Evolutionary conservation across 148 eudicot species (phyloP).

Genomic region (Chenopodium suecicum): DNA sequence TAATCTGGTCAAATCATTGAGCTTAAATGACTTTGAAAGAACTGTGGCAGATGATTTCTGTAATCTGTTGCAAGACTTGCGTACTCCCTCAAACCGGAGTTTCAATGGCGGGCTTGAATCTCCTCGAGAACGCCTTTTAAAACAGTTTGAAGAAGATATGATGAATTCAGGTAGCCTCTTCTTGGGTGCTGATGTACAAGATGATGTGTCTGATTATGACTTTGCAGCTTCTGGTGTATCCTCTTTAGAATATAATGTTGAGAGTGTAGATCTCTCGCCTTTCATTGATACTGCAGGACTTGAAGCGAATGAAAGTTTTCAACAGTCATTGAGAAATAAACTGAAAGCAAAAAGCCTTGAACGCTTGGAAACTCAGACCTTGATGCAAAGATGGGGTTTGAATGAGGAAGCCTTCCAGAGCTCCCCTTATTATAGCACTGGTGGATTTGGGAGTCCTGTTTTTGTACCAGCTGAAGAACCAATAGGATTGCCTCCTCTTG

Average conservation of each 20-base stretch:
- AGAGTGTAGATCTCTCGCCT: conserved; percentile 34
- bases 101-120: conserved; percentile 74
- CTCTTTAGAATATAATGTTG: conserved; percentile 28
- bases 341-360: conserved; percentile 63
- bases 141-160: conserved; percentile 81
- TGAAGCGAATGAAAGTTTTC: conserved; percentile 26
- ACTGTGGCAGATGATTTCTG: conserved; percentile 72
- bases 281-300: conserved; percentile 6
- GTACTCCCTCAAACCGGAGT: conserved; percentile 51
- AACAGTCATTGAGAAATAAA: conserved; percentile 34
- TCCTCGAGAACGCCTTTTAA: conserved; percentile 72
- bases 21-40: conserved; percentile 62
- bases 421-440: conserved; percentile 48
- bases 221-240: conserved; percentile 35
- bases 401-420: conserved; percentile 59
- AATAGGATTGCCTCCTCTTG: conserved; percentile 67
- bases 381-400: conserved; percentile 89
- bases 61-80: conserved; percentile 63
- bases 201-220: conserved; percentile 31
- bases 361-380: conserved; percentile 68
- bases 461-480: conserved; percentile 54
- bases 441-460: conserved; percentile 83
- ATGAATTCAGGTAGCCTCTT: conserved; percentile 62
- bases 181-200: conserved; percentile 42
- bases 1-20: conserved; percentile 44